Percentiles rank a stretch among this genome's conserved stretches.
Evolutionary conservation across 768 basidiomycete genomes (phyloP).

Genomic region (Russula virescens): DNA sequence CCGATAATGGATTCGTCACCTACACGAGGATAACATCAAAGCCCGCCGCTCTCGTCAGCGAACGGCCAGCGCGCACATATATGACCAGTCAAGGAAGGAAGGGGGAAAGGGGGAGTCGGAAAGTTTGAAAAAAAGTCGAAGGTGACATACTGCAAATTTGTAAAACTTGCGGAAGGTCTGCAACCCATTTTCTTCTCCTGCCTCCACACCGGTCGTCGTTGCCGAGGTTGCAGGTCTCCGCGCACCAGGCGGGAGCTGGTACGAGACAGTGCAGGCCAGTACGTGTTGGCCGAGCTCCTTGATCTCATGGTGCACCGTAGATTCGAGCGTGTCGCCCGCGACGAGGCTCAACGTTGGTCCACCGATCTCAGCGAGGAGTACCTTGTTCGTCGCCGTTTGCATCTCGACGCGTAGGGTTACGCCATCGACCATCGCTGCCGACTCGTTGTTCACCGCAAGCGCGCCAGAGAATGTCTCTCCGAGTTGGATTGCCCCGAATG

Average conservation of each 20-base stretch:
- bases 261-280: constrained; percentile 76
- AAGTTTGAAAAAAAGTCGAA: too few species aligned
- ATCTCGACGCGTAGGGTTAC: constrained; percentile 74
- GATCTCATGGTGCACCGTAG: constrained; percentile 77
- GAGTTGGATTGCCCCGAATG: constrained; percentile 83
- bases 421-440: constrained; percentile 53
- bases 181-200: constrained; percentile 44
- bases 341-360: constrained; percentile 44
- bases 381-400: constrained; percentile 71
- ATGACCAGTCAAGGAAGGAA: not conserved
- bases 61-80: not conserved
- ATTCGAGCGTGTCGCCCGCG: constrained; percentile 57
- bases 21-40: constrained; percentile 30
- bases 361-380: constrained; percentile 57
- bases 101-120: not conserved
- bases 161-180: constrained; percentile 85
- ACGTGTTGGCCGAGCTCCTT: constrained; percentile 93
- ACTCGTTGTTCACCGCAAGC: constrained; percentile 79
- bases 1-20: constrained; percentile 92
- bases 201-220: constrained; percentile 33
- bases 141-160: constrained; percentile 65
- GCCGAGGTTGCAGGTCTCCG: constrained; percentile 47
- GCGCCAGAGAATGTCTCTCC: constrained; percentile 85
- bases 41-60: not conserved
- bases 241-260: constrained; percentile 60